Conservation (phyloP, 2,329 filamentous ascomycete species). For the Parascedosporium putredinis region DNA sequence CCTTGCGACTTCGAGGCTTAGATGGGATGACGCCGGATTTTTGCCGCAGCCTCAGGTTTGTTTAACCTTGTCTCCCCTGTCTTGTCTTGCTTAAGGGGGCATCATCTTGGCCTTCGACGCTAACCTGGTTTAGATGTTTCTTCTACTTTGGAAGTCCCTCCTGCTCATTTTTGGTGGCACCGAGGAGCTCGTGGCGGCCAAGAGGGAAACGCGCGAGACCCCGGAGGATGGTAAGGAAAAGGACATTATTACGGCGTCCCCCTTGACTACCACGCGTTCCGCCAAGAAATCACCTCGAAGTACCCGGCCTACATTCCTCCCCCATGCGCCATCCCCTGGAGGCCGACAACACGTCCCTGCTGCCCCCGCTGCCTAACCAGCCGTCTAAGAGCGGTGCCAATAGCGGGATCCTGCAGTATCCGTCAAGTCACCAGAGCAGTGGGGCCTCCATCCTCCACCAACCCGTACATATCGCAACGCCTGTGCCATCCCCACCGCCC, state of each 20-base stretch:
- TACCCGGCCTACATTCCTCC: conserved; percentile 95
- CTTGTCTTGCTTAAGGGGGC: conserved; percentile 14
- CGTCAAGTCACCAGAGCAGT: conserved; percentile 42
- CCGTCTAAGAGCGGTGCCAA: conserved; percentile 49
- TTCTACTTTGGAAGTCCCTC: conserved; percentile 87
- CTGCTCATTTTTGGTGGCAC: conserved; percentile 77
- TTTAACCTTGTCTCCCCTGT: conserved; percentile 1
- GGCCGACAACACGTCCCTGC: conserved; percentile 78
- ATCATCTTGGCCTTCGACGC: conserved; percentile 16
- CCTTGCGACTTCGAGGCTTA: conserved; percentile 54
- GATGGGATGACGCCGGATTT: conserved; percentile 59
- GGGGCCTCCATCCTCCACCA: conserved; percentile 83
- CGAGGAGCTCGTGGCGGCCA: conserved; percentile 61
- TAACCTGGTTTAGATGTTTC: conserved; percentile 47
- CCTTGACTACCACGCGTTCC: conserved; percentile 89
- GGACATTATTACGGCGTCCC: conserved; percentile 87
- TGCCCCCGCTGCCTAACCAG: conserved; percentile 75
- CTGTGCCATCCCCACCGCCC: conserved; percentile 87
- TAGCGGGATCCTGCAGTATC: conserved; percentile 50
- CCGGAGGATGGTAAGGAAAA: conserved; percentile 51
- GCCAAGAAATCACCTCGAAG: conserved; percentile 94
- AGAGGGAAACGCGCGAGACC: conserved; percentile 57
- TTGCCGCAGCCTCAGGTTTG: conserved; percentile 54
- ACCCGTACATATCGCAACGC: conserved; percentile 96
- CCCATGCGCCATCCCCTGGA: conserved; percentile 75